Base-by-base conservation (phyloP, 1,284 basidiomycete species). In the Ganoderma leucocontextum region DNA sequence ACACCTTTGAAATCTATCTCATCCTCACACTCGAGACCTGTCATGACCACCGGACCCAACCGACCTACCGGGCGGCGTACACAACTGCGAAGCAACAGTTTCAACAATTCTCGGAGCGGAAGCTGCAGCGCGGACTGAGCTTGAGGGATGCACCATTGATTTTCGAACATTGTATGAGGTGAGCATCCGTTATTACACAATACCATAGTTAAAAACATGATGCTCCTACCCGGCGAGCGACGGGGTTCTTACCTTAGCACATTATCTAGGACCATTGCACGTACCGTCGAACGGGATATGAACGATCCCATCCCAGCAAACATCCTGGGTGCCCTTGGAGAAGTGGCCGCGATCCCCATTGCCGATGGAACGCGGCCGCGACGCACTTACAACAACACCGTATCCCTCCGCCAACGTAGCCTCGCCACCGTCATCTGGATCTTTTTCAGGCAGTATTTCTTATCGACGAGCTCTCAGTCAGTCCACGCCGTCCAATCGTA, bases 11-110 rank as follows among this genome's bases (percentile, higher is more conserved):
- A 38, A 19, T 38, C n/a, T 38, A 58, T 19, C 6, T 36, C 19
- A 58, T 38, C 35, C 35, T 58, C 55, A 58, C 17, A 8, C 55
- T 58, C 17, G 35, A 58, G 55, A 35, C 35, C 7, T 58, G 55
- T 35, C 55, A 58, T 58, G 55, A 58, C n/a, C 33, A 58, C 35
- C 55, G 55, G 35, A 58, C 19, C 8, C 55, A 58, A 13, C 55
- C 33, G 9, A 38, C 35, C 8, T 58, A 35, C 19, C 55, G 35
- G 8, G 10, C 55, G 9, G 35, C 35, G 8, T n/a, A 7, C 35
- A 33, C 55, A n/a, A 38, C 8, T n/a, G 36, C 55, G 35, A 38
- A 12, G 19, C 35, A 19, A 36, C 35, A n/a, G 10, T 19, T 36
- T 58, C 52, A 55, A 35, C 52, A 29, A 7, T 29, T 17, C 13